Base-by-base conservation (phyloP, 257 asterid species). In the Primulina huaijiensis region DNA sequence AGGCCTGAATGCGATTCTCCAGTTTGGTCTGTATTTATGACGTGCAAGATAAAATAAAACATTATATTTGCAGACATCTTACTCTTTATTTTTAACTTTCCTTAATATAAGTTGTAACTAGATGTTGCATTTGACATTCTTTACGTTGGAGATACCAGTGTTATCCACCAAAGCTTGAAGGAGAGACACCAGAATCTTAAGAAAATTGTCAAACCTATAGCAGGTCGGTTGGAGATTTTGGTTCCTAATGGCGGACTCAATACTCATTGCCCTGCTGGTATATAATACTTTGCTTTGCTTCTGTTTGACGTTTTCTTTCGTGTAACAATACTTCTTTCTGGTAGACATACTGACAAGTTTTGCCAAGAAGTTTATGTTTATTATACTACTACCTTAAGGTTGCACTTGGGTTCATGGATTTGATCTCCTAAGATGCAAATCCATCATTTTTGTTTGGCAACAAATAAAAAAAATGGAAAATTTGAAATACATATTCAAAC, bases 81-180 rank as follows among this genome's bases (percentile, higher is more conserved):
- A 62, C 69, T 55, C 17, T 62, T 62, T 60, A 60, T 30, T 64
- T 50, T 17, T 50, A 52, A 66, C 70, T 76, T 74, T 23, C 84
- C 89, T 87, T 90, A 72, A 89, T 92, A 69, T 75, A 74, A 71
- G 67, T 53, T 74, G 69, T 67, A 82, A 76, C 70, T 72, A 93
- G 97, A 89, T 86, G 83, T 93, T 78, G 96, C 96, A 43, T 90
- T 93, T 76, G 99, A 90, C 79, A 78, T 93, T 78, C 96, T 93
- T 37, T 93, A 89, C 78, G 96, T 80, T 74, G 97, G 97, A 79
- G 99, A 89, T 81, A 86, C 96, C 65, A 90, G 97, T 84, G 96
- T 93, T 69, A 93, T 93, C 79, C 99, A 93, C 86, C 97, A 85
- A 75, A 90, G 89, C 76, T 83, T 93, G 85, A 86, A 77, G 81